phyloP scores from a whole-genome alignment of 768 basidiomycete species.

The Sporobolomyces pararoseus region DNA sequence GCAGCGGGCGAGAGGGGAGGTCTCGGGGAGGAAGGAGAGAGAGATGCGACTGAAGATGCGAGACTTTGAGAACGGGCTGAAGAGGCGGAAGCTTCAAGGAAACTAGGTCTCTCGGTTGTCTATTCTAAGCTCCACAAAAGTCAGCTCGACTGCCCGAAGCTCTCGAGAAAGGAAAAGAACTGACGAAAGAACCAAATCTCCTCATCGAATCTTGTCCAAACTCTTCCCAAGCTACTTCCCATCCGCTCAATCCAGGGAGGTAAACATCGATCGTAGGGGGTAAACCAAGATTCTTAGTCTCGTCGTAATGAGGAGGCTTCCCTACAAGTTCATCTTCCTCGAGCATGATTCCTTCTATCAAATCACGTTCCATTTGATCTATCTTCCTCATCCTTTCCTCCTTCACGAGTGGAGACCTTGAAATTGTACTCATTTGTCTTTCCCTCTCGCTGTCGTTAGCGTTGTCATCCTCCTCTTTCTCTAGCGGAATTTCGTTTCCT shows the following conservation, averaged over 20 bases:
- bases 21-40: too few relatives aligned
- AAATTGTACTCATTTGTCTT: too few relatives aligned
- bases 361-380: not conserved
- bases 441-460: not conserved
- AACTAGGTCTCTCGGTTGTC: too few relatives aligned
- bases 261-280: constrained; percentile 28
- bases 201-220: not conserved
- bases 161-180: not conserved
- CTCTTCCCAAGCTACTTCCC: constrained; percentile 8
- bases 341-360: not conserved
- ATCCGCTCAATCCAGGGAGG: constrained; percentile 18
- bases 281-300: constrained; percentile 4
- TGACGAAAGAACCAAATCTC: not conserved
- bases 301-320: not conserved
- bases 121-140: too few relatives aligned
- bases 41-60: too few relatives aligned
- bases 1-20: not conserved
- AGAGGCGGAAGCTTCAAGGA: too few relatives aligned
- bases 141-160: not conserved
- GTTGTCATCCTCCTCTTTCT: not conserved
- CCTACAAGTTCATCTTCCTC: constrained; percentile 21
- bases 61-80: too few relatives aligned
- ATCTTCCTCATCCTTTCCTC: not conserved
- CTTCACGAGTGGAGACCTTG: too few relatives aligned
- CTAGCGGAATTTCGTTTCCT: not conserved